A percentile compares a stretch with the other conserved stretches of the same genome.
Evolutionary conservation across 768 basidiomycete genomes (phyloP).

Genomic region (Trichaptum fuscoviolaceum): DNA sequence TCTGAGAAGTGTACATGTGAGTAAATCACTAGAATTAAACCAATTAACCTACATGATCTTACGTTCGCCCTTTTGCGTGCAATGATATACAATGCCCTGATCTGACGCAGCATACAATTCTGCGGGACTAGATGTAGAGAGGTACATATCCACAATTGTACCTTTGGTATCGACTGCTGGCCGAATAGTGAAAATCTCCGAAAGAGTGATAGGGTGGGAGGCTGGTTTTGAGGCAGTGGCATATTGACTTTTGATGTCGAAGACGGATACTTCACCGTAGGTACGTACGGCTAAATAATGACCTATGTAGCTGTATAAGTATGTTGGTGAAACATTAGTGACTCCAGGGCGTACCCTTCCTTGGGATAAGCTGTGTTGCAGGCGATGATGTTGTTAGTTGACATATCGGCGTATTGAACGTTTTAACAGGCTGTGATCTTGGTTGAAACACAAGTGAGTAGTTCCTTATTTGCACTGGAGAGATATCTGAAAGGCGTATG

Average conservation of each 20-base stretch:
- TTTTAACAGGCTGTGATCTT: conserved; percentile 32
- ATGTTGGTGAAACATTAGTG: conserved; percentile 10
- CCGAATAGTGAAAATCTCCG: conserved; percentile 21
- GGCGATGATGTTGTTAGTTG: conserved; percentile 44
- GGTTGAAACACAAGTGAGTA: conserved; percentile 34
- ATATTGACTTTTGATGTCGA: conserved; percentile 24
- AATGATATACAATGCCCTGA: conserved; percentile 46
- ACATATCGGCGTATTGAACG: conserved; percentile 63
- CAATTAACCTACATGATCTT: conserved; percentile 36
- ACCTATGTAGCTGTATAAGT: conserved; percentile 9
- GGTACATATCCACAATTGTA: conserved; percentile 43
- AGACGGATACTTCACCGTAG: conserved; percentile 36
- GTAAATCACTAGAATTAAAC: background rate
- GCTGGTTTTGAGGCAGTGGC: background rate
- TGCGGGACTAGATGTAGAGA: conserved; percentile 26
- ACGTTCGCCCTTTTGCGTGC: conserved; percentile 29
- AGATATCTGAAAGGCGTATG: conserved; percentile 39
- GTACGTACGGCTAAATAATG: conserved; percentile 41
- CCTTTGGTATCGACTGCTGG: conserved; percentile 36
- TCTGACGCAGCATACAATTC: conserved; percentile 43
- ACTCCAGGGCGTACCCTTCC: conserved; percentile 13
- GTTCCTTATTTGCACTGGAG: conserved; percentile 30
- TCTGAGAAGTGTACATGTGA: background rate
- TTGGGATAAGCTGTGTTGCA: conserved; percentile 7
- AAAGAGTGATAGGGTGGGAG: conserved; percentile 3